These are phyloP conservation scores for Apophysomyces trapeziformis DNA, from an alignment of 371 early-diverging fungal genomes.

Conservation along the genomic window DNA sequence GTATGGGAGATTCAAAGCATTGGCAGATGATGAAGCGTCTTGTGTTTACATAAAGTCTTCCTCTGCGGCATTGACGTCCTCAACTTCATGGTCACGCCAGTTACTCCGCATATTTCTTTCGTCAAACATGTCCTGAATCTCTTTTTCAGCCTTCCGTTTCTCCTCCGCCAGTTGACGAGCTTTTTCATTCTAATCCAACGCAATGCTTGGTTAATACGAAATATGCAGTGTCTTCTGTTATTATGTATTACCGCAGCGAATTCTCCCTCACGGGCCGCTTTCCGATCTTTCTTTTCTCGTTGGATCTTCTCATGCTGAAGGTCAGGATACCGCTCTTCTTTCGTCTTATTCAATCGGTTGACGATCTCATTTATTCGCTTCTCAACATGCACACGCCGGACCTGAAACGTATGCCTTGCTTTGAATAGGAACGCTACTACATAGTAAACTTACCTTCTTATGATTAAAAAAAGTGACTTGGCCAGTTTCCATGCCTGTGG, in stretches of 20 bases:
- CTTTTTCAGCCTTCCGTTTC: constrained; percentile 53
- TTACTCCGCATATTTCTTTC: constrained; percentile 66
- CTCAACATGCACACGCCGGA: constrained; percentile 81
- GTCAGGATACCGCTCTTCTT: constrained; percentile 77
- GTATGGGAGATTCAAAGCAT: too few species aligned
- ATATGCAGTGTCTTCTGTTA: background rate
- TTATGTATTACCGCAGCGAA: constrained; percentile 44
- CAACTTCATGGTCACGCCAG: constrained; percentile 56
- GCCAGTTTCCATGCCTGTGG: constrained; percentile 92
- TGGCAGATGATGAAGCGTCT: background rate
- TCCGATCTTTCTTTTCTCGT: constrained; percentile 63
- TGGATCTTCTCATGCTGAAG: constrained; percentile 73
- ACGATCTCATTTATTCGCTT: constrained; percentile 83
- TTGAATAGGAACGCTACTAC: too few species aligned
- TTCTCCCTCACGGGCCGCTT: constrained; percentile 52
- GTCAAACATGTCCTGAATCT: constrained; percentile 61
- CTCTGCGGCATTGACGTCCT: constrained; percentile 64
- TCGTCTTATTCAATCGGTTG: constrained; percentile 94
- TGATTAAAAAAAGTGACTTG: constrained; percentile 91
- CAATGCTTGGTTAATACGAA: background rate
- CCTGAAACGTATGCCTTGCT: constrained; percentile 21
- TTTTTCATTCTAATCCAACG: constrained; percentile 36
- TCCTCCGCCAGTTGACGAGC: constrained; percentile 36
- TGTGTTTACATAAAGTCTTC: constrained; percentile 75
- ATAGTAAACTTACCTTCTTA: constrained; percentile 54